Conservation (phyloP, 139 green algal species). For the Ostreobium quekettii region DNA sequence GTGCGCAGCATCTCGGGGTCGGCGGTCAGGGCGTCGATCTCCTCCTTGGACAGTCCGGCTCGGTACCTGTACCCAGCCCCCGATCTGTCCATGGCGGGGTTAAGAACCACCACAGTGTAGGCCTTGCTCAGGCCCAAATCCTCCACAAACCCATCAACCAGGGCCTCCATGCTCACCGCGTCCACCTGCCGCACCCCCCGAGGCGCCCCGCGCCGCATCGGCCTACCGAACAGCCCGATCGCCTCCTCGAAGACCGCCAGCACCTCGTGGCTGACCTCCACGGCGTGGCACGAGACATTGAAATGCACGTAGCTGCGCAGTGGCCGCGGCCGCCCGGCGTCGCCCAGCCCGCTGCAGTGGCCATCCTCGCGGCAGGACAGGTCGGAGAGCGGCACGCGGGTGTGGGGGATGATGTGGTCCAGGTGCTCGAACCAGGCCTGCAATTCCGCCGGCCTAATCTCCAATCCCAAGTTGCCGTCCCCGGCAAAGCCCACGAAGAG, state of each 20-base stretch:
- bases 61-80: constrained; percentile 41
- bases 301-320: constrained; percentile 49
- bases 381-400: constrained; percentile 42
- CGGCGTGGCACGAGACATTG: constrained; percentile 53
- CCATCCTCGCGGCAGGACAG: constrained; percentile 46
- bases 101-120: constrained; percentile 52
- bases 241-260: constrained; percentile 37
- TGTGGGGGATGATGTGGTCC: constrained; percentile 64
- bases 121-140: constrained; percentile 32
- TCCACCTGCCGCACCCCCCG: constrained; percentile 55
- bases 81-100: constrained; percentile 34
- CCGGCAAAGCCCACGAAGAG: constrained; percentile 59
- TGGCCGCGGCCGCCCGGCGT: constrained; percentile 15
- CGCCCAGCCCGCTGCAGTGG: constrained; percentile 11
- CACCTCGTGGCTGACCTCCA: constrained; percentile 30
- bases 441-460: constrained; percentile 31
- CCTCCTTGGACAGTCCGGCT: constrained; percentile 28
- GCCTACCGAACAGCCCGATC: constrained; percentile 41
- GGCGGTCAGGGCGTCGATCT: constrained; percentile 22
- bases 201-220: constrained; percentile 31
- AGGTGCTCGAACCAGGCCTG: constrained; percentile 53
- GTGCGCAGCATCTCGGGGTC: background rate
- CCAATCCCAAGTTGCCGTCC: constrained; percentile 34
- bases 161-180: constrained; percentile 38
- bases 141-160: constrained; percentile 50